Evolutionary conservation across 805 yeast genomes (phyloP).

Genomic region (Priceomyces melissophilus): DNA sequence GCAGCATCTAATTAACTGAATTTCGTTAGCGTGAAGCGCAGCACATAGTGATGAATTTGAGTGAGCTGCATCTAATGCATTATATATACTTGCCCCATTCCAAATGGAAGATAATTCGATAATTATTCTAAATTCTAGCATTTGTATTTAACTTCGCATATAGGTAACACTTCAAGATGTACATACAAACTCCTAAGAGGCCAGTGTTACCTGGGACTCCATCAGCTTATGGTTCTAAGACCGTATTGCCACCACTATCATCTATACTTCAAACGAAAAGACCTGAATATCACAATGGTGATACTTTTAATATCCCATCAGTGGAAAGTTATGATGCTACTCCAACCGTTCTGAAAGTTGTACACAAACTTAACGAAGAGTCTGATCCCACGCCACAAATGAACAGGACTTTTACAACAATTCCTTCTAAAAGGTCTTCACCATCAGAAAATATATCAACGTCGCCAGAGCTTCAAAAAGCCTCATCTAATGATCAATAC

Average conservation of each 20-base stretch:
- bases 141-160: background rate
- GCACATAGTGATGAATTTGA: background rate
- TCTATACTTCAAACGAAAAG: constrained; percentile 20
- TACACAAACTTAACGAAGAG: constrained; percentile 1
- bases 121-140: background rate
- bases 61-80: background rate
- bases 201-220: constrained; percentile 23
- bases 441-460: constrained; percentile 15
- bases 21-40: constrained; percentile 7
- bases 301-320: constrained; percentile 19
- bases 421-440: too few relatives aligned
- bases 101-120: background rate
- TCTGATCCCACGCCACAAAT: background rate
- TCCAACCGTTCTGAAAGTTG: constrained; percentile 3
- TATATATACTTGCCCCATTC: constrained; percentile 2
- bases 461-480: constrained; percentile 32
- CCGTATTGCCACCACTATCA: constrained; percentile 40
- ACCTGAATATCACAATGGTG: background rate
- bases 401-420: background rate
- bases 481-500: constrained; percentile 27
- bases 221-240: constrained; percentile 15
- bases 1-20: constrained; percentile 4
- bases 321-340: constrained; percentile 18
- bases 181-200: constrained; percentile 34
- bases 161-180: constrained; percentile 12